Evolutionary conservation across 768 basidiomycete genomes (phyloP).

Genomic region (Paxillus ammoniavirescens): DNA sequence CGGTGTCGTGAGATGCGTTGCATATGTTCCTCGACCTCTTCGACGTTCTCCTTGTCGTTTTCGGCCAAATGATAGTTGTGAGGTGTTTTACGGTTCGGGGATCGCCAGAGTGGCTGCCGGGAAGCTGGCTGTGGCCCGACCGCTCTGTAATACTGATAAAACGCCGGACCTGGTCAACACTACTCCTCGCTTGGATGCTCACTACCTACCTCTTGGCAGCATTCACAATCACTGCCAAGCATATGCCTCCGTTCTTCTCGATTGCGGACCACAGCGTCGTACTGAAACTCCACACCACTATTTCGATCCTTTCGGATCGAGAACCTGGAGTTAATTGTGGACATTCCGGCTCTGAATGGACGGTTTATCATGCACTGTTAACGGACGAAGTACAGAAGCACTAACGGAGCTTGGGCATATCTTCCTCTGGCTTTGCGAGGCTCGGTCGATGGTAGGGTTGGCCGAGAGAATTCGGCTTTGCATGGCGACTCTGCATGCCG

Average conservation of each 20-base stretch:
- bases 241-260: slow-evolving; percentile 62
- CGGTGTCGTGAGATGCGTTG: slow-evolving; percentile 72
- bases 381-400: not conserved
- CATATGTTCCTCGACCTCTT: slow-evolving; percentile 52
- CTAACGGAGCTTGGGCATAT: slow-evolving; percentile 46
- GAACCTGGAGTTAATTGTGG: slow-evolving; percentile 62
- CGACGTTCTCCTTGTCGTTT: slow-evolving; percentile 29
- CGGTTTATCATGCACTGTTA: not conserved
- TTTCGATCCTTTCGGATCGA: slow-evolving; percentile 68
- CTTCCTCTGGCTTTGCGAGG: slow-evolving; percentile 56
- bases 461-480: slow-evolving; percentile 11
- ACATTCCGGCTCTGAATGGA: slow-evolving; percentile 24
- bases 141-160: slow-evolving; percentile 70
- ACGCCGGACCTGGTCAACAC: not conserved
- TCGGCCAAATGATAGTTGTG: slow-evolving; percentile 1
- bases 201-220: slow-evolving; percentile 66
- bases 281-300: slow-evolving; percentile 63
- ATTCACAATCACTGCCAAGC: slow-evolving; percentile 79
- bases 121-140: slow-evolving; percentile 72
- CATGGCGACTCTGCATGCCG: slow-evolving; percentile 8
- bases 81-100: slow-evolving; percentile 38
- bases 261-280: slow-evolving; percentile 72
- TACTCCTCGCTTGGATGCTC: not conserved
- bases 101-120: slow-evolving; percentile 73
- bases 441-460: slow-evolving; percentile 12